A percentile compares a stretch with the other conserved stretches of the same genome.
Conservation (phyloP, 345 rosid species). For the Eucalyptus grandis region DNA sequence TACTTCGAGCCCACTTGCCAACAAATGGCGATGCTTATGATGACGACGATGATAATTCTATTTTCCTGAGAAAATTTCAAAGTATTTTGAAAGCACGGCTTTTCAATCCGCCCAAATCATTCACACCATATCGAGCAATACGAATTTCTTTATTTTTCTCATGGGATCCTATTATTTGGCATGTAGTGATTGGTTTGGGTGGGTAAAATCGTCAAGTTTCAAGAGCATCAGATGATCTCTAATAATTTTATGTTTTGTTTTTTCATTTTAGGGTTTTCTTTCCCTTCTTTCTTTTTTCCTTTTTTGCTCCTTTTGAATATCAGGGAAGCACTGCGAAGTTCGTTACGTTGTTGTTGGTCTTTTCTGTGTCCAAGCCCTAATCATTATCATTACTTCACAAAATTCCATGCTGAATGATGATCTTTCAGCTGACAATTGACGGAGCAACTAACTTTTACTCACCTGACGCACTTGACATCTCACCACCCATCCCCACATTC, state of each 20-base stretch:
- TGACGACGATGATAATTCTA: background rate
- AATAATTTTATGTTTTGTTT: background rate
- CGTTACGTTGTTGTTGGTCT: conserved; percentile 19
- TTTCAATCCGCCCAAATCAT: background rate
- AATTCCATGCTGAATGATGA: conserved; percentile 55
- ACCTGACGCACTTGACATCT: conserved; percentile 25
- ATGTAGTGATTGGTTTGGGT: background rate
- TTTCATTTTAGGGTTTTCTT: background rate
- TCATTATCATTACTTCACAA: conserved; percentile 42
- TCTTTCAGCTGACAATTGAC: conserved; percentile 53
- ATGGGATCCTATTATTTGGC: background rate
- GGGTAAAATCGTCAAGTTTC: background rate
- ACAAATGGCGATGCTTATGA: background rate
- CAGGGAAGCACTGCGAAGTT: conserved; percentile 15
- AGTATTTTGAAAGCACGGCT: background rate
- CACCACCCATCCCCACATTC: conserved; percentile 6
- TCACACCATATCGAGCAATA: background rate
- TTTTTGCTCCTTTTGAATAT: background rate
- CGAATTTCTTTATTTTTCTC: background rate
- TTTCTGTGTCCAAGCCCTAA: conserved; percentile 25
- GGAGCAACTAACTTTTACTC: conserved; percentile 47
- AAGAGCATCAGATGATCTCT: background rate
- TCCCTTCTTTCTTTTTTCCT: background rate
- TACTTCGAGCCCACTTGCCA: background rate
- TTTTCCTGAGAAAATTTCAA: background rate